A percentile compares a stretch with the other conserved stretches of the same genome.
Conservation (phyloP, 495 filamentous ascomycete species). For the Neurospora intermedia region DNA sequence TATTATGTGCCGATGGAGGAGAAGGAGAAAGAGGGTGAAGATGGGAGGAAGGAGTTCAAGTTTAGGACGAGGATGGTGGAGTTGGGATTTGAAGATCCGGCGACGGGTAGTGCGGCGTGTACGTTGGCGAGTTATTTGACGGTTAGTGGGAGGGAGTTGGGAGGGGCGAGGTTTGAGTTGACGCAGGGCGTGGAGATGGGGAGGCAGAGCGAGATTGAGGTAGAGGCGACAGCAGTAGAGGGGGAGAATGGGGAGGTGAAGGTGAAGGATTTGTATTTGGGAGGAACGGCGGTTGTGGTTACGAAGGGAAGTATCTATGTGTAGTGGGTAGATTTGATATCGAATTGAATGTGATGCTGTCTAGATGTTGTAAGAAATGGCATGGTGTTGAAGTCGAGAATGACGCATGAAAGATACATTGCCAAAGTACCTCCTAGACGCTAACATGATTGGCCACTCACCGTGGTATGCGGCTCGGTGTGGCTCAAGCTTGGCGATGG, state of each 20-base stretch:
- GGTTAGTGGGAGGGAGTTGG: constrained; percentile 27
- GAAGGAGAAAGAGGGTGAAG: constrained; percentile 3
- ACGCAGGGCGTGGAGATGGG: constrained; percentile 77
- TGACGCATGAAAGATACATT: neutral
- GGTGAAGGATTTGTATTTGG: constrained; percentile 42
- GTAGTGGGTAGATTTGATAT: neutral
- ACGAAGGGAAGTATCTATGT: constrained; percentile 36
- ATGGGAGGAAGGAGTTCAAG: constrained; percentile 9
- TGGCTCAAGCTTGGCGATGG: neutral
- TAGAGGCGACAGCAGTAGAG: constrained; percentile 31
- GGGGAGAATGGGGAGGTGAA: constrained; percentile 17
- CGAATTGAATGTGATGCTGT: neutral
- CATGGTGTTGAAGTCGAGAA: neutral
- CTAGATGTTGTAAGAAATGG: neutral
- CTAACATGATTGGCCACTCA: neutral
- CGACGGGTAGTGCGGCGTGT: constrained; percentile 54
- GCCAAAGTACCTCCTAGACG: neutral
- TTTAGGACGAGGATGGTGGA: constrained; percentile 45
- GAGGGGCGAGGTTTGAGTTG: constrained; percentile 36
- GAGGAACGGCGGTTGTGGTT: constrained; percentile 47
- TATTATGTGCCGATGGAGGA: constrained; percentile 40
- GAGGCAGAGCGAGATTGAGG: constrained; percentile 44
- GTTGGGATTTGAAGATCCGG: constrained; percentile 52
- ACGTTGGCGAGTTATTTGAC: constrained; percentile 48
- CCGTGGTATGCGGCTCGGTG: neutral